phyloP scores from a whole-genome alignment of 768 basidiomycete species.

The Boletus reticuloceps region DNA sequence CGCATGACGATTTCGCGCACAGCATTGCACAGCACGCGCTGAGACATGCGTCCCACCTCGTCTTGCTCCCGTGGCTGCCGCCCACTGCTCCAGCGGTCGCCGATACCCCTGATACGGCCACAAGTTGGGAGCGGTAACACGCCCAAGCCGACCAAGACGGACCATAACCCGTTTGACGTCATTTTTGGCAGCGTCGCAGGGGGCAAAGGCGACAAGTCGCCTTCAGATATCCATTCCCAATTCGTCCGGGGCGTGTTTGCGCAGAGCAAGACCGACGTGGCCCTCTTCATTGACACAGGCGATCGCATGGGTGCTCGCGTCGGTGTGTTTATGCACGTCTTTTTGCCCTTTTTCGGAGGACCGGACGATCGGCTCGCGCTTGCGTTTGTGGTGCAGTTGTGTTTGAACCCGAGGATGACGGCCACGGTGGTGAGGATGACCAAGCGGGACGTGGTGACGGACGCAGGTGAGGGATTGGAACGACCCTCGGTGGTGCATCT shows the following conservation, averaged over 20 bases:
- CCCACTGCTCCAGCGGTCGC: conserved; percentile 24
- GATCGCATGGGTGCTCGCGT: conserved; percentile 23
- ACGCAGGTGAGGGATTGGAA: conserved; percentile 17
- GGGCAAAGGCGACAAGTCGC: conserved; percentile 35
- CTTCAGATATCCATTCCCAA: conserved; percentile 66
- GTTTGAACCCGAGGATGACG: conserved; percentile 58
- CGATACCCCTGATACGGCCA: neutral
- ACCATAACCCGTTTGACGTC: conserved; percentile 67
- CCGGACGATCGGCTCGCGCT: conserved; percentile 89
- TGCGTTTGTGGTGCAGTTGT: conserved; percentile 82
- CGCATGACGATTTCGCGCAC: conserved; percentile 68
- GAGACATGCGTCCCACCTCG: conserved; percentile 60
- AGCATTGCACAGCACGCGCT: conserved; percentile 69
- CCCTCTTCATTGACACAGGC: conserved; percentile 75
- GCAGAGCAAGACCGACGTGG: conserved; percentile 71
- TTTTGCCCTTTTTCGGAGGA: conserved; percentile 92
- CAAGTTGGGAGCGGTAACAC: neutral
- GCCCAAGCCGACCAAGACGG: conserved; percentile 14
- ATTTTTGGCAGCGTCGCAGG: conserved; percentile 43
- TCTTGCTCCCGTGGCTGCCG: conserved; percentile 81
- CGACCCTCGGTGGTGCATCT: conserved; percentile 26
- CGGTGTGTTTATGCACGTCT: conserved; percentile 57
- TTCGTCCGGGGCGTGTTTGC: conserved; percentile 83
- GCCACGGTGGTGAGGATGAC: conserved; percentile 74
- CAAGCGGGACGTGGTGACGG: conserved; percentile 41